Evolutionary conservation across 1,284 basidiomycete species (phyloP).

Genomic region (Coriolopsis trogii): DNA sequence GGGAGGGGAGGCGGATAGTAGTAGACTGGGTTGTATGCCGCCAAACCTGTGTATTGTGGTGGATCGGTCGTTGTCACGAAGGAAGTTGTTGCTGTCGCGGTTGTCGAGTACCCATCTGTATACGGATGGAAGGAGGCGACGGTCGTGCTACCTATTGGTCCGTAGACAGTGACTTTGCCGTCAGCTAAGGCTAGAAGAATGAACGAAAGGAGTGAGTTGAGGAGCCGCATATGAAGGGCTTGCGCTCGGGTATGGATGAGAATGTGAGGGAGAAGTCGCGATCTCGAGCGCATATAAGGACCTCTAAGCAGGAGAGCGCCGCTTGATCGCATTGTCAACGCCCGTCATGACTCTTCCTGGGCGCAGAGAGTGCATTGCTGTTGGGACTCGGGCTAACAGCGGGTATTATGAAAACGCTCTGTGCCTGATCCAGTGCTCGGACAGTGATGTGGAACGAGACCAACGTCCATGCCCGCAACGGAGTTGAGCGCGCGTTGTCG

Average conservation of each 20-base stretch:
- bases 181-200: background rate
- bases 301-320: no score
- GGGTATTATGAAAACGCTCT: no score
- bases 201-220: conserved; percentile 1
- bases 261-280: no score
- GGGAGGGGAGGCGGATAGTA: conserved; percentile 25
- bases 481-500: no score
- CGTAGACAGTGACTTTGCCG: conserved; percentile 6
- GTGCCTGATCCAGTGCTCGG: no score
- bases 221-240: background rate
- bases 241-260: background rate
- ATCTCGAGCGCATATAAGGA: no score
- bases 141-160: background rate
- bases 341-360: no score
- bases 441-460: no score
- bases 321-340: no score
- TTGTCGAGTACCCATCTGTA: background rate
- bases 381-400: no score
- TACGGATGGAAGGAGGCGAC: background rate
- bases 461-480: no score
- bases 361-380: no score
- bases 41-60: conserved; percentile 12
- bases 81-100: background rate
- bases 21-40: conserved; percentile 23
- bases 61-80: conserved; percentile 3